Evolutionary conservation across 2,329 filamentous ascomycete genomes (phyloP), one percentile per base, ranked within the genome.

Genomic region (Plectosphaerella sp.): DNA sequence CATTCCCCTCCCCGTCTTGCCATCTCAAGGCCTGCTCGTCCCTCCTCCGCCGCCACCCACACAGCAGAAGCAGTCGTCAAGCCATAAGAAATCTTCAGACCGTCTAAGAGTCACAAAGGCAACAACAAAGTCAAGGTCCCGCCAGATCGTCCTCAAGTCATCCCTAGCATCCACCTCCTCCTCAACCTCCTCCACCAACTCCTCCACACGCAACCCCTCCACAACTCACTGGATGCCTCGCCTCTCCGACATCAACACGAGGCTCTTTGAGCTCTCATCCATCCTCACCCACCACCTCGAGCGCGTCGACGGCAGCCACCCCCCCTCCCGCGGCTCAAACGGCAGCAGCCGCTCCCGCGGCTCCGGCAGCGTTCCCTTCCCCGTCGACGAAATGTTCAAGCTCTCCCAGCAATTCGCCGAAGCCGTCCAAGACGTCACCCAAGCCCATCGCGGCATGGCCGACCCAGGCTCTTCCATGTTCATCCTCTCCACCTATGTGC

Each of bases 311-410:
- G 50, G 35, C 11, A 20, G 39, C 20, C 22, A 20, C 14, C 12
- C 15, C 47, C n/a, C 37, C 8, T 20, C 35, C 35, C 37, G 39
- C 14, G 33, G 36, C 35, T 39, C 47, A 18, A 37, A 48, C 20
- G 47, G 47, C 35, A 48, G 39, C 16, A 16, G 12, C 7, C 14
- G 20, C 14, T 22, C 24, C 8, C 28, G n/a, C 12, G 15, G 20
- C 25, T 5, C 22, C 22, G 35, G 47, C 36, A 22, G 7, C 47
- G 22, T 15, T 35, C 65, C 60, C 22, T 74, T 74, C 45, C 70
- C 71, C 3, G 65, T 74, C 35, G 69, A 73, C 45, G 65, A 67
- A 36, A 67, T 74, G 60, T 74, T 73, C 59, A 63, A 69, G 50
- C 62, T 73, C 22, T 73, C 71, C 5, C 65, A 66, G 8, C 52